A percentile compares a stretch with the other conserved stretches of the same genome.
Conservation (phyloP, 176 grass and related monocot genomes). For the Thalia dealbata region DNA sequence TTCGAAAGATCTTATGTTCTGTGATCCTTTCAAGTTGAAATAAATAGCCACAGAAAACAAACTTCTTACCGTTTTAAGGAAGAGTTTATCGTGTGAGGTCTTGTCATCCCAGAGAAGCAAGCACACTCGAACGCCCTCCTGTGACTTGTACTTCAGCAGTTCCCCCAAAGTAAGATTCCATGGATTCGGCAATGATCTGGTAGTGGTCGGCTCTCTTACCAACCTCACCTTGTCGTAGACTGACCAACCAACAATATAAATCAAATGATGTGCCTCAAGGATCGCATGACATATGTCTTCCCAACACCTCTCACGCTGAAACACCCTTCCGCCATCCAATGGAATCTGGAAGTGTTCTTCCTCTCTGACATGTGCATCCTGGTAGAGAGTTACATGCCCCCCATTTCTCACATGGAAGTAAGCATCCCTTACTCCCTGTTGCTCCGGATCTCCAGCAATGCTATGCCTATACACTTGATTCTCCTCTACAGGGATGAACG, state of each 20-base stretch:
- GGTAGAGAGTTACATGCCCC: constrained; percentile 57
- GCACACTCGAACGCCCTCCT: constrained; percentile 65
- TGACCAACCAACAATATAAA: constrained; percentile 84
- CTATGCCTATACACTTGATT: constrained; percentile 24
- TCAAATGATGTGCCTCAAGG: constrained; percentile 47
- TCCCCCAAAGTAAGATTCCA: constrained; percentile 33
- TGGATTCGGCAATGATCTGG: constrained; percentile 24
- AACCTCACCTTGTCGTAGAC: constrained; percentile 35
- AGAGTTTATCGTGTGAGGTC: constrained; percentile 32
- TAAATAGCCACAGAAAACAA: not conserved
- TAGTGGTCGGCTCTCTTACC: constrained; percentile 29
- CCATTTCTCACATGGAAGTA: constrained; percentile 51
- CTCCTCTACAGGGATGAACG: constrained; percentile 22
- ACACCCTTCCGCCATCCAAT: constrained; percentile 20
- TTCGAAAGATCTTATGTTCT: not conserved
- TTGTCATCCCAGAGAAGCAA: constrained; percentile 72
- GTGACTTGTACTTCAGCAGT: constrained; percentile 70
- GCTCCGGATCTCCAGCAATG: constrained; percentile 22
- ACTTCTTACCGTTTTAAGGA: constrained; percentile 32
- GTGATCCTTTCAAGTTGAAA: not conserved
- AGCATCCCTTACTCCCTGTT: constrained; percentile 19
- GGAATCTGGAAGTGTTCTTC: constrained; percentile 16
- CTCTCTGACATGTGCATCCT: constrained; percentile 49
- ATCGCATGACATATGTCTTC: constrained; percentile 80
- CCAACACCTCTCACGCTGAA: constrained; percentile 50